Base-by-base conservation (phyloP, 768 basidiomycete species). In the Hygrocybe coccinea region DNA sequence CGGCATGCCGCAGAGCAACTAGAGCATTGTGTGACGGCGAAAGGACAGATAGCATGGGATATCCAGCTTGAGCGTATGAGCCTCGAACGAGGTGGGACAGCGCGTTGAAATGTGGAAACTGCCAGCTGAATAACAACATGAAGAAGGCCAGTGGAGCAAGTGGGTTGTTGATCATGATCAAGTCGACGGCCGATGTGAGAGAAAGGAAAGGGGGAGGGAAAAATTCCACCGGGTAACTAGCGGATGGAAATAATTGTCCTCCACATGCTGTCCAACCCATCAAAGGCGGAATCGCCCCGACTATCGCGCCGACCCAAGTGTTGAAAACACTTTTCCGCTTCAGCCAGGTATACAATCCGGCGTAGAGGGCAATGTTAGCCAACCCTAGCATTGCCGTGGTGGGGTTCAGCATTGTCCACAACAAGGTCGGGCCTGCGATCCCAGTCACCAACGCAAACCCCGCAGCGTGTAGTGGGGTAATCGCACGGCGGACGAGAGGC, bases 241-340 rank as follows among this genome's bases (percentile, higher is more conserved):
- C 56, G n/a, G 79, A 77, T 0, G 90, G 89, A 57, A 89, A 71
- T 8, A 95, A 68, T 14, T 79, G 74, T 19, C 89, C 91, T 1
- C 94, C 95, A 56, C 89, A 91, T 1, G 97, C 97, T 6, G 95
- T 86, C 97, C 97, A 99, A 39, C 97, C 97, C 89, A 99, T 97
- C 50, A 99, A 72, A 2, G 95, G 94, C 5, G 97, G 97, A 4
- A 97, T 76, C 1, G 78, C 94, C 33, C 97, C 97, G 2, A 99
- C 95, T 19, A 98, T 76, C 0, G 92, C 79, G 9, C 95, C 95
- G 15, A 95, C 83, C 95, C 95, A 97, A 1, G 95, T 99, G 67
- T 97, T 99, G 60, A 75, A 75, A 5, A 88, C 75, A 56, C 80
- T 83, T 63, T 81, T 85, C 15, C 97, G 80, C 69, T 99, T 98